A percentile compares a stretch with the other conserved stretches of the same genome.
Evolutionary conservation across 345 rosid species (phyloP).

Genomic region (Salix udensis): DNA sequence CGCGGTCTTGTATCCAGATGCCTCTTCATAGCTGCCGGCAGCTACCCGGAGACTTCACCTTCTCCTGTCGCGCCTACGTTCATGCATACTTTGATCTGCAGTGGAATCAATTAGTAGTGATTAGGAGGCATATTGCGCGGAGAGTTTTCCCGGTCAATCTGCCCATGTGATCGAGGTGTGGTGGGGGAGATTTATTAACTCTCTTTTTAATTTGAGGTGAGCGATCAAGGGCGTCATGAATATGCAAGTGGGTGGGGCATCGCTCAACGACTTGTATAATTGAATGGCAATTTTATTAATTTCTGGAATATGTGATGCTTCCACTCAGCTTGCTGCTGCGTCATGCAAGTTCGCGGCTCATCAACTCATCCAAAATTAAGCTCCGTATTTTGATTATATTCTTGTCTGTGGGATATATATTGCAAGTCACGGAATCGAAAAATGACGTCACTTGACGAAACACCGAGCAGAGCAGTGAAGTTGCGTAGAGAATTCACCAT

Average conservation of each 20-base stretch:
- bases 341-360: no score
- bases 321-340: background rate
- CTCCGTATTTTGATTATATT: no score
- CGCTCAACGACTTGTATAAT: background rate
- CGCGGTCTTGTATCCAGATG: background rate
- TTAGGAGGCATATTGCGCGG: constrained; percentile 15
- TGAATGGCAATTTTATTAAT: background rate
- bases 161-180: background rate
- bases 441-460: no score
- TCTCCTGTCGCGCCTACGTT: background rate
- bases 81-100: background rate
- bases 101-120: background rate
- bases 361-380: no score
- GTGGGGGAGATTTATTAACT: background rate
- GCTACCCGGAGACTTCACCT: constrained; percentile 8
- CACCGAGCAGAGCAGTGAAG: no score
- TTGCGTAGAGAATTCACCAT: no score
- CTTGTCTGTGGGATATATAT: no score
- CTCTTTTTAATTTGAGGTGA: background rate
- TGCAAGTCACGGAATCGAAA: no score
- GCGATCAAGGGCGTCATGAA: background rate
- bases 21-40: constrained; percentile 19
- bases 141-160: background rate
- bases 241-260: constrained; percentile 1
- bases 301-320: background rate